Evolutionary conservation across 257 asterid genomes (phyloP), one percentile per base, ranked within the genome.

Genomic region (Penstemon barbatus): DNA sequence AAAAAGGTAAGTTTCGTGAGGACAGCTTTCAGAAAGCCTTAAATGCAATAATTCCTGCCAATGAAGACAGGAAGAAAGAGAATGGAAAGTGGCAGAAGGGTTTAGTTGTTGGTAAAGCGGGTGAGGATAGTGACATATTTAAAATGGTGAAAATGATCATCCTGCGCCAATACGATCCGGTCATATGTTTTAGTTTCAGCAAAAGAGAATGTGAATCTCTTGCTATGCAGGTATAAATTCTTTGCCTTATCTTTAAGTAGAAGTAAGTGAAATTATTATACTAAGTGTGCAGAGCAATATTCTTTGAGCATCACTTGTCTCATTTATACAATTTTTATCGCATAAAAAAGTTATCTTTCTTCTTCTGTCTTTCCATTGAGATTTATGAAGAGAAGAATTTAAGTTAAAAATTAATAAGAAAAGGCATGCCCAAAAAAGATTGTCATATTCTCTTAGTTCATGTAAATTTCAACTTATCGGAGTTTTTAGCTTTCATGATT

Each of bases 121-220:
- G 96, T 5, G 95, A 94, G 72, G 96, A 87, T 59, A 91, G 95
- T 71, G 99, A 94, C 72, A 94, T 94, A 68, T 91, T 94, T 79
- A 90, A 89, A 83, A 91, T 94, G 95, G 97, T 94, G 81, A 94
- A 94, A 81, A 94, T 89, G 99, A 91, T 91, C 73, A 87, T 90
- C 71, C 80, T 82, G 78, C 93, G 95, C 39, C 97, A 90, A 70
- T 94, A 94, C 76, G 99, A 94, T 81, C 99, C 99, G 55, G 96
- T 94, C 66, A 91, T 94, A 88, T 94, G 97, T 74, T 94, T 94
- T 82, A 94, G 99, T 81, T 94, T 94, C 89, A 94, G 99, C 88
- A 94, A 94, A 86, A 87, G 96, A 72, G 99, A 94, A 62, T 94
- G 99, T 84, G 99, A 94, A 87, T 81, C 73, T 63, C 97, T 94